Conservation (phyloP, 176 grass and related monocot species). For the Musa acuminata region DNA sequence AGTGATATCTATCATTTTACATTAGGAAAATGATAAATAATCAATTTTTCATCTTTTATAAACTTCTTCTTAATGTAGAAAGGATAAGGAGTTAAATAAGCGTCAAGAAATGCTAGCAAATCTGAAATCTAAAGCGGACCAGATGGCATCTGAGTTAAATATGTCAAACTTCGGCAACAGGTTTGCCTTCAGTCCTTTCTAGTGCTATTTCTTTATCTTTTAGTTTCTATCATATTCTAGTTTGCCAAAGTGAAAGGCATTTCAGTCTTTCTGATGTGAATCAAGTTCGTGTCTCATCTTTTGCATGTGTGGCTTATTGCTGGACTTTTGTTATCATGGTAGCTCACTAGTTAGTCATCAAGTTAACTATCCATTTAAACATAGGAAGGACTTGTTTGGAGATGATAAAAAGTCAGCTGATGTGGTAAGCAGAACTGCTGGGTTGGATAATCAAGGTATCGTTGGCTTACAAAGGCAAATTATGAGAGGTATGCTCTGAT, state of each 20-base stretch:
- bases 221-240: too few species aligned
- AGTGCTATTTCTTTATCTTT: too few species aligned
- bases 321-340: neutral
- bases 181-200: constrained; percentile 22
- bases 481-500: constrained; percentile 58
- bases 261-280: neutral
- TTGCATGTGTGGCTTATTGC: neutral
- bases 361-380: constrained; percentile 7
- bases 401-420: constrained; percentile 56
- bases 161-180: constrained; percentile 88
- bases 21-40: neutral
- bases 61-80: constrained; percentile 33
- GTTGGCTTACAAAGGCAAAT: constrained; percentile 93
- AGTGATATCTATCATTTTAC: neutral
- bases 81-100: constrained; percentile 84
- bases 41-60: neutral
- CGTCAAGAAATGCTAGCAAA: constrained; percentile 66
- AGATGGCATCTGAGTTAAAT: constrained; percentile 73
- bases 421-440: constrained; percentile 69
- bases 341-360: neutral
- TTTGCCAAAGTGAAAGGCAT: neutral
- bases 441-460: constrained; percentile 91
- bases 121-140: constrained; percentile 76
- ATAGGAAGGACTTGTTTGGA: constrained; percentile 88
- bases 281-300: neutral